Base-by-base conservation (phyloP, 1,284 basidiomycete species). In the Lignosus rhinocerotis region DNA sequence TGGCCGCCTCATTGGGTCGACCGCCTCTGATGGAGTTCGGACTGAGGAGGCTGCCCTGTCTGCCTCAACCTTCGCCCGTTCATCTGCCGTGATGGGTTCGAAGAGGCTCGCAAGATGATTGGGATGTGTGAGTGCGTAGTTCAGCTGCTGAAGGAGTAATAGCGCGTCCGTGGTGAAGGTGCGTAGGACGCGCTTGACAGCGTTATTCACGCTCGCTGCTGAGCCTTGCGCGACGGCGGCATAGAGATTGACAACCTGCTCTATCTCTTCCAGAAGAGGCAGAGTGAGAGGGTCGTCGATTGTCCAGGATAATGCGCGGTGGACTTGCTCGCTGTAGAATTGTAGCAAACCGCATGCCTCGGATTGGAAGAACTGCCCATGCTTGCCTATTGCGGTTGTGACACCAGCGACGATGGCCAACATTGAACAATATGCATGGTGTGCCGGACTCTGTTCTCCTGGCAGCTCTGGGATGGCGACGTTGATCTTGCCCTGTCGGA, bases 121-220 rank as follows among this genome's bases (percentile, higher is more conserved):
- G 7, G 96, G 94, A 74, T 97, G 95, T 1, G 92, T 90, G 53
- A 96, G 79, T 0, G 93, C 91, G 66, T 95, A 94, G 69, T 94
- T 94, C 56, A 96, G 74, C 60, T 94, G 90, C 69, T 94, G 92
- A 0, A 98, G 77, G n/a, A 96, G 81, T 38, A 83, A 75, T 17
- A 95, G 76, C 0, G 86, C 86, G 56, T 83, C 84, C 2, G 78
- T 76, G 2, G 84, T 82, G 70, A 93, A 93, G 12, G 83, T 83
- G 0, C 80, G 78, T 38, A 94, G 76, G 1, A 93, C 81, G 61
- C 85, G 83, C 54, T 79, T 79, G 32, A 85, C 79, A 2, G 79
- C 78, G 46, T 80, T 78, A 39, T 74, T 75, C 48, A 74, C 71
- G 14, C 74, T 76, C 32, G 76, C 79, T n/a, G 58, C 57, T 8